These are phyloP conservation scores for Salix arbutifolia DNA, from an alignment of 345 rosid genomes.

Conservation along the genomic window DNA sequence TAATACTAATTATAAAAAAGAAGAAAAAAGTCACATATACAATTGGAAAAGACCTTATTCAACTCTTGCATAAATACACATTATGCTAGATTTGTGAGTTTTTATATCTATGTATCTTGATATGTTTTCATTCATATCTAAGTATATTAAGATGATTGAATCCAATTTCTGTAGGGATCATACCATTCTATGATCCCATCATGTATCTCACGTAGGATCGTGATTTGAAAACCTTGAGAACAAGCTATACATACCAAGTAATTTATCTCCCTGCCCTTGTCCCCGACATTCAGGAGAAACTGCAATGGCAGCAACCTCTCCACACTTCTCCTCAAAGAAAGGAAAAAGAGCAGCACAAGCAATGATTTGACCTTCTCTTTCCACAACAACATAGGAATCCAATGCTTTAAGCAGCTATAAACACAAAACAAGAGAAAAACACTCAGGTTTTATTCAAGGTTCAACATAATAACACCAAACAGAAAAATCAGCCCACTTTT, in stretches of 20 bases:
- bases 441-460: not conserved
- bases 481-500: not conserved
- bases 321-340: conserved; percentile 70
- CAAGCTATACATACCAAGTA: conserved; percentile 53
- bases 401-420: conserved; percentile 60
- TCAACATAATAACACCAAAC: not conserved
- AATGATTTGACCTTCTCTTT: conserved; percentile 88
- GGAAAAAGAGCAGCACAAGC: conserved; percentile 95
- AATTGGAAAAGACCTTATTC: no score
- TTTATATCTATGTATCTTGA: no score
- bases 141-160: no score
- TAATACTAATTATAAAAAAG: no score
- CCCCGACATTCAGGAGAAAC: conserved; percentile 92
- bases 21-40: no score
- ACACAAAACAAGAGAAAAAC: conserved; percentile 10
- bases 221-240: not conserved
- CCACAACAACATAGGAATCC: conserved; percentile 66
- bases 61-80: no score
- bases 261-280: conserved; percentile 94
- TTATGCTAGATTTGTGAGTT: no score
- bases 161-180: no score
- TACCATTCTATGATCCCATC: no score
- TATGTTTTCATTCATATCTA: no score
- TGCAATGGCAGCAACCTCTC: conserved; percentile 92
- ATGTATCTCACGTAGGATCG: no score